These are phyloP conservation scores for Trametes meyenii DNA, from an alignment of 768 basidiomycete genomes.

Conservation along the genomic window DNA sequence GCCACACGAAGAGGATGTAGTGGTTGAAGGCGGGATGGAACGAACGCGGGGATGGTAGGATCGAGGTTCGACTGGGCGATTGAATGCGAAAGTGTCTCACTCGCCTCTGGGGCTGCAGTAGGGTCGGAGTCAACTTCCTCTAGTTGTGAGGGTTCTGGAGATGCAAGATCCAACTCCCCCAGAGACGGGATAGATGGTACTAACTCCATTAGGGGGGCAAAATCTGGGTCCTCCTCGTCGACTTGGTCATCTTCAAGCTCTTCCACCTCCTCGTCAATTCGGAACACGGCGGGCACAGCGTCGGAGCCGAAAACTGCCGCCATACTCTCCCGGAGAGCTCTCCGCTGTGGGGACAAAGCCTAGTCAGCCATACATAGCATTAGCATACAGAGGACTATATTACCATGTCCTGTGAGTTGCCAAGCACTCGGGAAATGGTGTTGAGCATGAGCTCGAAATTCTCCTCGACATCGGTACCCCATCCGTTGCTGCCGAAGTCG, in stretches of 20 bases:
- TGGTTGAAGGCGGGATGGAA: background rate
- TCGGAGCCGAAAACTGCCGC: conserved; percentile 1
- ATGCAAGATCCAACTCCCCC: too few species aligned
- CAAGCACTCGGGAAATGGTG: conserved; percentile 3
- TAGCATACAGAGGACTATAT: background rate
- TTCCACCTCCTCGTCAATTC: background rate
- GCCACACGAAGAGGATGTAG: background rate
- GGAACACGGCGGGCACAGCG: background rate
- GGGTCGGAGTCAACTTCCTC: background rate
- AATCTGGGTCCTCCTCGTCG: background rate
- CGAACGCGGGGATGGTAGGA: conserved; percentile 13
- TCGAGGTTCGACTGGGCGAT: background rate
- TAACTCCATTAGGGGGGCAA: background rate
- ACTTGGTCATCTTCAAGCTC: background rate
- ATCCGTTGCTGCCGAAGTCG: background rate
- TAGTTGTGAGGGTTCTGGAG: background rate
- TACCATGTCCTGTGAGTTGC: conserved; percentile 2
- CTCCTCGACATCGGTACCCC: background rate
- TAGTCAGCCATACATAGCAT: background rate
- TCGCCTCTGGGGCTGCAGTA: background rate
- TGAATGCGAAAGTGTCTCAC: background rate
- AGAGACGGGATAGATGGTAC: background rate
- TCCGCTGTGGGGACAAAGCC: background rate
- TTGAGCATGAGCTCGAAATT: conserved; percentile 1
- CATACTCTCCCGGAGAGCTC: conserved; percentile 1